Evolutionary conservation across 2,329 filamentous ascomycete species (phyloP), one percentile per base, ranked within the genome.

Genomic region (Pseudohalonectria lignicola): DNA sequence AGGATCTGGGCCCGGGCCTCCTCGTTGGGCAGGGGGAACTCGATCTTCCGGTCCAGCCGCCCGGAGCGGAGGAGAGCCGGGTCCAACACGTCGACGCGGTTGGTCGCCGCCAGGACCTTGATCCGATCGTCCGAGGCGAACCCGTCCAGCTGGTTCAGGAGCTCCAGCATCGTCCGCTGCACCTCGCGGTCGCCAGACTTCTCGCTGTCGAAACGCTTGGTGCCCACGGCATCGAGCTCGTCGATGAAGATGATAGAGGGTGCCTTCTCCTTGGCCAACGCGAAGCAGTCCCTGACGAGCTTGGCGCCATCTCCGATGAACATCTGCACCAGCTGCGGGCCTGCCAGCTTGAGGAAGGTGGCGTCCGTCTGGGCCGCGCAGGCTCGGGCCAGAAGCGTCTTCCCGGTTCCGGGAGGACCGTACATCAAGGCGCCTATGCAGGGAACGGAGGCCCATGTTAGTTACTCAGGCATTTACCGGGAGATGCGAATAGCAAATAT

Each of bases 171-270:
- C 41, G 92, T 98, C 59, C 92, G 79, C 66, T 98, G 92, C 31
- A 98, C 92, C 66, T 98, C 92, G 60, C 92, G 77, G 60, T 98
- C 92, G 64, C 92, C 92, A 43, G 84, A 92, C 73, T 96, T 98
- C 59, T 96, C 88, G 49, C 86, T 94, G 61, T 98, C 92, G 67
- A 98, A 98, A 55, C 92, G 90, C 67, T 96, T 96, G 39, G 90
- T 96, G 49, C 92, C 92, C n/a, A 98, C 82, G 41, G 92, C 92
- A 58, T 98, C 92, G 46, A 98, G 68, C 64, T 98, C 92, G 64
- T 98, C 92, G 53, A 98, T 96, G 71, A 98, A 98, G 62, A 98
- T 98, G 61, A 98, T 98, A 41, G 92, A 87, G 1, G 92, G 93
- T 0, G 92, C 92, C 71, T 98, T 98, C 64, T 98, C 92, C 62